phyloP scores from a whole-genome alignment of 345 rosid genomes.

The Lumnitzera littorea region DNA sequence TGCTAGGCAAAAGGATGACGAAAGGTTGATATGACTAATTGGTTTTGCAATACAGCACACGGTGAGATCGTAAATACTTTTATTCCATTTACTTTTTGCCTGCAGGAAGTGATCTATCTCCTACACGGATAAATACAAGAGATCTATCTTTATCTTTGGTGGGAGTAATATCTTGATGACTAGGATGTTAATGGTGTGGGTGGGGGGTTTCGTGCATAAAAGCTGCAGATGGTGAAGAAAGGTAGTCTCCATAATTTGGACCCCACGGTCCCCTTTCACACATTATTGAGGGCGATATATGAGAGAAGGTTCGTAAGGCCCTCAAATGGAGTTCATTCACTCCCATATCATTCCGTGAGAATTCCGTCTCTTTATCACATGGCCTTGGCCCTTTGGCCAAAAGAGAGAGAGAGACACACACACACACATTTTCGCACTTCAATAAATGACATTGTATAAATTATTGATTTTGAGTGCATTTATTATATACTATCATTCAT shows the following conservation, averaged over 20 bases:
- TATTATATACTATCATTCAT: too few relatives aligned
- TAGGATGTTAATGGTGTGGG: neutral
- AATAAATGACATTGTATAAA: neutral
- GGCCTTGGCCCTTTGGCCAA: neutral
- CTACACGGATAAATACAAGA: neutral
- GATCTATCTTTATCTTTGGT: neutral
- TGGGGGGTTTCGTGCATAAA: too few relatives aligned
- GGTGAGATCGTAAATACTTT: too few relatives aligned
- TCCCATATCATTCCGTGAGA: constrained; percentile 5
- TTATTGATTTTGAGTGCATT: too few relatives aligned
- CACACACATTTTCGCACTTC: too few relatives aligned
- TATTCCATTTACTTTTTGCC: too few relatives aligned
- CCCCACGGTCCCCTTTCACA: neutral
- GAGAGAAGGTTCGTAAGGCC: neutral
- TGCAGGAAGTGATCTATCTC: neutral
- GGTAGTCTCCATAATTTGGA: neutral
- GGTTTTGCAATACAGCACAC: too few relatives aligned
- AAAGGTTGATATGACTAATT: too few relatives aligned
- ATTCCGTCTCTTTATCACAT: constrained; percentile 7
- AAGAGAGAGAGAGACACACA: neutral
- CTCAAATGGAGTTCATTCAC: neutral
- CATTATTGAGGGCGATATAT: neutral
- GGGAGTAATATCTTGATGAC: neutral
- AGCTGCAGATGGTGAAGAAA: too few relatives aligned
- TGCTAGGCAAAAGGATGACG: too few relatives aligned